Evolutionary conservation across 371 early-diverging fungal genomes (phyloP).

Genomic region (Mucor lusitanicus): DNA sequence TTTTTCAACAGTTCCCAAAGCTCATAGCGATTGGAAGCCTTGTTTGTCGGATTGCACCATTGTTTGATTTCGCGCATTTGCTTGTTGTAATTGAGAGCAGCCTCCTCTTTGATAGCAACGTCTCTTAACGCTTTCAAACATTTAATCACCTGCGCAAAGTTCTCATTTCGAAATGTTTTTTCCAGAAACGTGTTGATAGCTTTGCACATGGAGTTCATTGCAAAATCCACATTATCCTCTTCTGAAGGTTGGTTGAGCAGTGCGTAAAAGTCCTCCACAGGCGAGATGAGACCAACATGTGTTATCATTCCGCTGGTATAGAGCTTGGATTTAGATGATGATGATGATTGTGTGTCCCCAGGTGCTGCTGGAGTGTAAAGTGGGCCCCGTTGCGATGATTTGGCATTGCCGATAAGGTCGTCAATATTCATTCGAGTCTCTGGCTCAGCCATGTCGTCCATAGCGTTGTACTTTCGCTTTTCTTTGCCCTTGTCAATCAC

Average conservation of each 20-base stretch:
- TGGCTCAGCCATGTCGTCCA: background rate
- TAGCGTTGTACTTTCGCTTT: background rate
- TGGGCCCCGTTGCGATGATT: background rate
- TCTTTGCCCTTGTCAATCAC: background rate
- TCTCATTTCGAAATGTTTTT: conserved; percentile 57
- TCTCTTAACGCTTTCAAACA: conserved; percentile 55
- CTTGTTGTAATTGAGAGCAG: conserved; percentile 46
- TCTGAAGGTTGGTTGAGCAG: conserved; percentile 53
- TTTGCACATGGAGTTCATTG: conserved; percentile 59
- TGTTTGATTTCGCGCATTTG: conserved; percentile 32
- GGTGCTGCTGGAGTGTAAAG: background rate
- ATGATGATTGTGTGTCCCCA: background rate
- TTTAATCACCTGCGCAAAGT: conserved; percentile 52
- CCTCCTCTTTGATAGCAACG: conserved; percentile 39
- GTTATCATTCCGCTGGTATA: background rate
- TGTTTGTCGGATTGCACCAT: conserved; percentile 21
- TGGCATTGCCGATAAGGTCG: background rate
- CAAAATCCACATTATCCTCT: conserved; percentile 47
- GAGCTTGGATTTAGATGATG: background rate
- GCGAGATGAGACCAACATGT: conserved; percentile 55
- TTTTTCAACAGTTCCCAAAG: conserved; percentile 43
- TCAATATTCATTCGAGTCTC: background rate
- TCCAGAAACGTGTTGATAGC: conserved; percentile 51
- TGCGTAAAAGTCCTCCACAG: conserved; percentile 62
- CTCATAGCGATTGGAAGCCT: conserved; percentile 22